These are phyloP conservation scores for Taxillus chinensis DNA, from an alignment of 164 flowering plant species.

Conservation along the genomic window DNA sequence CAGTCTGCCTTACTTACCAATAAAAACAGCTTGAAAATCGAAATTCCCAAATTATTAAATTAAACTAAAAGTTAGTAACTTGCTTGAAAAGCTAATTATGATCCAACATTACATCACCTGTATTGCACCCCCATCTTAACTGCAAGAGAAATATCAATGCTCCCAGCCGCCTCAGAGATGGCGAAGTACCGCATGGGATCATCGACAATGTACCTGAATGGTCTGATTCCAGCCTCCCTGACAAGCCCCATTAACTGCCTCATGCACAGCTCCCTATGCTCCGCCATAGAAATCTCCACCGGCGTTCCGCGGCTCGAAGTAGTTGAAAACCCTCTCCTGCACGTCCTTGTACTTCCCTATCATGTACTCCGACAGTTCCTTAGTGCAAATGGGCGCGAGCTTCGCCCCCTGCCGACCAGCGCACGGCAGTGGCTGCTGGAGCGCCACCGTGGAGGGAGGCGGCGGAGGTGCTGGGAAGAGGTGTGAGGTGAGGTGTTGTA, in stretches of 20 bases:
- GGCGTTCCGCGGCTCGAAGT: constrained; percentile 69
- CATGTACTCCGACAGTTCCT: constrained; percentile 41
- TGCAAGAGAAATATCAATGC: constrained; percentile 78
- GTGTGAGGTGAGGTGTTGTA: constrained; percentile 48
- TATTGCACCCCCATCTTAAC: constrained; percentile 88
- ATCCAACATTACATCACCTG: constrained; percentile 45
- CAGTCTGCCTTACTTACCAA: too few relatives aligned
- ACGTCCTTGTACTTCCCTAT: constrained; percentile 70
- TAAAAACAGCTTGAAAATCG: too few relatives aligned
- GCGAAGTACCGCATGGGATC: constrained; percentile 84
- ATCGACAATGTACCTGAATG: constrained; percentile 46
- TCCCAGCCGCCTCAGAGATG: constrained; percentile 71
- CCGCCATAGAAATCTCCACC: constrained; percentile 64
- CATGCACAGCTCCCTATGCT: constrained; percentile 78
- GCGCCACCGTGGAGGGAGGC: background rate
- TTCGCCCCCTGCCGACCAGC: constrained; percentile 18
- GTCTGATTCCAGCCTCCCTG: constrained; percentile 68
- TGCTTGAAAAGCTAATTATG: too few relatives aligned
- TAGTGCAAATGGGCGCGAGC: constrained; percentile 24
- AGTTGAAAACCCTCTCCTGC: constrained; percentile 59
- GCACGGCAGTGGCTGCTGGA: constrained; percentile 30
- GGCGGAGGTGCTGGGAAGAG: constrained; percentile 11
- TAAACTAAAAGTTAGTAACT: too few relatives aligned
- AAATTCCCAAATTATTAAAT: too few relatives aligned
- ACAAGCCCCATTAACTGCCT: constrained; percentile 72